Conservation (phyloP, 352 stramenopile species). For the Phytophthora pistaciae region DNA sequence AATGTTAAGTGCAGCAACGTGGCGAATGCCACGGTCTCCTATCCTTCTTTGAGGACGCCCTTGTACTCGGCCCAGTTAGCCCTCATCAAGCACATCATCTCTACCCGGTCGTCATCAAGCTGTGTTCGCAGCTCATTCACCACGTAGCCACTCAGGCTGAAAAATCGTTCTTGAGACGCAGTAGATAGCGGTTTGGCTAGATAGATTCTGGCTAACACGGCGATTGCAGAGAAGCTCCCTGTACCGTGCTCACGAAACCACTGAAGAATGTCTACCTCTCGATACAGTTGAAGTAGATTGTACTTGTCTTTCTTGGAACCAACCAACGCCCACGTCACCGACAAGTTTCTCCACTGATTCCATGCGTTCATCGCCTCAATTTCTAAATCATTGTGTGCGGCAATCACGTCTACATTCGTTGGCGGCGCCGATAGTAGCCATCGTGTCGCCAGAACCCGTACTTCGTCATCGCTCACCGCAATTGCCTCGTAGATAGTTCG, state of each 20-base stretch:
- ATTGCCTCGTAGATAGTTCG: conserved; percentile 1
- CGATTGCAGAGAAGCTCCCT: no score
- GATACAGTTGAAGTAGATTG: no score
- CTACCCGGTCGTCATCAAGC: conserved; percentile 11
- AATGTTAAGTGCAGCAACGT: background rate
- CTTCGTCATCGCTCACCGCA: background rate
- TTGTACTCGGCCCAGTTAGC: conserved; percentile 14
- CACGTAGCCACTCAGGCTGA: conserved; percentile 22
- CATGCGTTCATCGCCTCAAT: no score
- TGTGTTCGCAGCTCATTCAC: conserved; percentile 6
- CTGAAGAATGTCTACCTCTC: no score
- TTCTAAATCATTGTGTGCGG: no score
- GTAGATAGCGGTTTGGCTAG: no score
- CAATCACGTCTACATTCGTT: no score
- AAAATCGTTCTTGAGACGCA: conserved; percentile 1
- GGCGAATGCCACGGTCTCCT: background rate
- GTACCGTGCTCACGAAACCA: no score
- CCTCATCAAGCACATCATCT: conserved; percentile 19
- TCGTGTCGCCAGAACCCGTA: background rate
- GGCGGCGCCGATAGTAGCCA: background rate
- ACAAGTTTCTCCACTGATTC: no score
- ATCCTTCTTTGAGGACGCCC: background rate
- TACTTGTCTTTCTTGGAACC: no score
- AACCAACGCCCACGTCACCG: no score
- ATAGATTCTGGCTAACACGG: no score